Base-by-base conservation (phyloP, 2,329 filamentous ascomycete genomes). In the Talaromyces sp. region DNA sequence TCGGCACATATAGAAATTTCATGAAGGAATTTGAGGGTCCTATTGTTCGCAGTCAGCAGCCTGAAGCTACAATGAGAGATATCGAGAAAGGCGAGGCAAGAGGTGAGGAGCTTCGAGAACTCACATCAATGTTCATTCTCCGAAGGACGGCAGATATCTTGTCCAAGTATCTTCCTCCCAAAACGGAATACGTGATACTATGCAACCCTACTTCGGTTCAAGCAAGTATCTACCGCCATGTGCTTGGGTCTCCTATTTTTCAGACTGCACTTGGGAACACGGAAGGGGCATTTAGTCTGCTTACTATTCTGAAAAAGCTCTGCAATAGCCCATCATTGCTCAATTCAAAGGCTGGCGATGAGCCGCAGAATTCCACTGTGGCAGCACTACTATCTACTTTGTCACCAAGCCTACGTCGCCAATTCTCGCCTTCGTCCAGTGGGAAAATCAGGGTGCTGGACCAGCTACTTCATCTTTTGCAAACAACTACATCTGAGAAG, bases 271-370 rank as follows among this genome's bases (percentile, higher is more conserved):
- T 89, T 52, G 84, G 85, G 13, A 86, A 80, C 61, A 77, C 81
- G 1, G 84, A 88, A 52, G 80, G 80, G 48, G 82, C 84, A 2
- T 76, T 90, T 2, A 84, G 88, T 64, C 80, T 89, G 13, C 89
- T 89, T 66, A 89, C 84, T 15, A 79, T 89, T 17, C 74, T 90
- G 17, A 89, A 89, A 73, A 89, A 89, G 69, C 78, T 89, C 17
- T 89, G 87, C 76, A 89, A 89, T 68, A 86, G 85, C 62, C 87
- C 87, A 1, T 83, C 80, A 0, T 72, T 89, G 9, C 75, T 90
- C 7, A 78, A 78, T 41, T 73, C 78, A 2, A 81, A 80, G 58
- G 76, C 73, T 19, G 71, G 71, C 3, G 76, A 81, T 37, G 76
- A 80, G 36, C 28, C 53, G 4, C 74, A 77, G 2, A 80, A 74